Evolutionary conservation across 2,329 filamentous ascomycete species (phyloP).

Genomic region (Clonostachys sp.): DNA sequence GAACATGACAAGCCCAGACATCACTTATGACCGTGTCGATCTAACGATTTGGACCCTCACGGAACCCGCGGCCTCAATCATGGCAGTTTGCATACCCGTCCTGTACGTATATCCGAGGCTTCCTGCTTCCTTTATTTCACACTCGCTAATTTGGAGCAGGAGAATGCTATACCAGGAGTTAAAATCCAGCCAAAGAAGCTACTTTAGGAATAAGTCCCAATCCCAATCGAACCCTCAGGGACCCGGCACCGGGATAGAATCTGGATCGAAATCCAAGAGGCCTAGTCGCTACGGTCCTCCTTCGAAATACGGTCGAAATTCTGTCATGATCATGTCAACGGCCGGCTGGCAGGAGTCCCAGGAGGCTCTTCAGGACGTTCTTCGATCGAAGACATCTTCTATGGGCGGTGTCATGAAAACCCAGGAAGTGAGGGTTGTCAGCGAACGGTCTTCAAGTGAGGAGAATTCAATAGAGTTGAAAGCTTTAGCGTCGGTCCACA

Average conservation of each 20-base stretch:
- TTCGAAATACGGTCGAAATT: slow-evolving; percentile 18
- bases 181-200: slow-evolving; percentile 19
- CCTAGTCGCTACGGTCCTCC: slow-evolving; percentile 10
- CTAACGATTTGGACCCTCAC: slow-evolving; percentile 27
- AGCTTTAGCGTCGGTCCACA: neutral
- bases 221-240: slow-evolving; percentile 4
- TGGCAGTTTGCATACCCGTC: slow-evolving; percentile 25
- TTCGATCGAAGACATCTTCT: slow-evolving; percentile 1
- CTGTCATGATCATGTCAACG: slow-evolving; percentile 22
- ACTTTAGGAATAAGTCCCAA: slow-evolving; percentile 11
- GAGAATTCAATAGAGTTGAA: neutral
- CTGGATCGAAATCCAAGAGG: slow-evolving; percentile 4
- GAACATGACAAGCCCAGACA: slow-evolving; percentile 20
- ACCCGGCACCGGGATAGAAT: slow-evolving; percentile 1
- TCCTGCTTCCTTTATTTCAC: neutral
- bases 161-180: slow-evolving; percentile 26
- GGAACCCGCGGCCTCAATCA: slow-evolving; percentile 26
- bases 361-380: slow-evolving; percentile 18
- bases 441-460: slow-evolving; percentile 7
- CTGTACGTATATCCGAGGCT: slow-evolving; percentile 13
- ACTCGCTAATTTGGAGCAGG: slow-evolving; percentile 6
- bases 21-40: slow-evolving; percentile 25
- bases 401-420: slow-evolving; percentile 19
- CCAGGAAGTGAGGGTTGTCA: slow-evolving; percentile 17
- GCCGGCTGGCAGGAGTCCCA: slow-evolving; percentile 22